Evolutionary conservation across 2,329 filamentous ascomycete species (phyloP).

Genomic region (Diaporthe ampelina): DNA sequence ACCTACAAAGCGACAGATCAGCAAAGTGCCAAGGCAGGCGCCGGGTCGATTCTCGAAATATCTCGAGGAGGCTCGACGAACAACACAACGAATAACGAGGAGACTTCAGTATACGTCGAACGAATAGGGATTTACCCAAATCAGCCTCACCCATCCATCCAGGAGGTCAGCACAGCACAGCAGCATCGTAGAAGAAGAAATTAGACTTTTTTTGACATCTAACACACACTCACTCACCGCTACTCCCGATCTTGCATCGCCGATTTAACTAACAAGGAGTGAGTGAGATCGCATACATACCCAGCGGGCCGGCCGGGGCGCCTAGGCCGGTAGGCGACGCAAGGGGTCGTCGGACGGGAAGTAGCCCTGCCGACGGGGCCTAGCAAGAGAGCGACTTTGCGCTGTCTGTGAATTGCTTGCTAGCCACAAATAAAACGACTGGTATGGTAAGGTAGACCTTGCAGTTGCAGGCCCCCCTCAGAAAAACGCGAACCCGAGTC

Average conservation of each 20-base stretch:
- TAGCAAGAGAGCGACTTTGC: conserved; percentile 4
- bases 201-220: conserved; percentile 5
- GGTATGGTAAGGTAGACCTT: conserved; percentile 13
- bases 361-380: conserved; percentile 28
- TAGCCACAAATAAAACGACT: not conserved
- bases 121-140: no score
- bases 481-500: not conserved
- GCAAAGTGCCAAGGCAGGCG: conserved; percentile 2
- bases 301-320: conserved; percentile 9
- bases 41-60: not conserved
- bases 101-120: not conserved
- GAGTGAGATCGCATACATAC: conserved; percentile 14
- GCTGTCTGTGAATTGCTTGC: not conserved
- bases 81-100: not conserved
- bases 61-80: not conserved
- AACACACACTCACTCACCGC: conserved; percentile 29
- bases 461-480: not conserved
- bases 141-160: not conserved
- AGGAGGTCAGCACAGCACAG: no score
- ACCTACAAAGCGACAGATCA: not conserved
- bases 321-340: conserved; percentile 2
- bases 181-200: not conserved
- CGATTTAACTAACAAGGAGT: conserved; percentile 3
- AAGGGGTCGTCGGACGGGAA: not conserved
- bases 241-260: conserved; percentile 30